Conservation (phyloP, 768 basidiomycete species). For the Boletus rubropictus region DNA sequence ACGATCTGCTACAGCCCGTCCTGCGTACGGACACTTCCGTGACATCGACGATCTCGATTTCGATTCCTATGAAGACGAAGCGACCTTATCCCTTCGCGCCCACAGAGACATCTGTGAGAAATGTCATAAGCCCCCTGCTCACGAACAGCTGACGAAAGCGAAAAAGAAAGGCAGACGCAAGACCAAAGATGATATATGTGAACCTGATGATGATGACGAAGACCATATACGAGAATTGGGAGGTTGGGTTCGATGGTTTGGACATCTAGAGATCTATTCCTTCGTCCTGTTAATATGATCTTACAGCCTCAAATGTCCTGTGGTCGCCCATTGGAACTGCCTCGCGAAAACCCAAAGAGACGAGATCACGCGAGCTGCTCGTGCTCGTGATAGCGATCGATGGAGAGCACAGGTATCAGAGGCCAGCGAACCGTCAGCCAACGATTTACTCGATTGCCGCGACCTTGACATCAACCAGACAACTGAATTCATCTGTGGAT, state of each 20-base stretch:
- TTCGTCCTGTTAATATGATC: slow-evolving; percentile 9
- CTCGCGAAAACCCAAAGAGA: slow-evolving; percentile 59
- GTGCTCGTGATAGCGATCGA: slow-evolving; percentile 42
- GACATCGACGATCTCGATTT: slow-evolving; percentile 36
- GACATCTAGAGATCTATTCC: slow-evolving; percentile 1
- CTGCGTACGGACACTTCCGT: slow-evolving; percentile 47
- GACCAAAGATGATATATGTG: slow-evolving; percentile 41
- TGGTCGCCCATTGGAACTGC: slow-evolving; percentile 74
- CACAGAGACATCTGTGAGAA: slow-evolving; percentile 70
- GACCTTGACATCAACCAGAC: slow-evolving; percentile 49
- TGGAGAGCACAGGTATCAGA: slow-evolving; percentile 31
- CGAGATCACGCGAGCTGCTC: slow-evolving; percentile 65
- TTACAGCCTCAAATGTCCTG: slow-evolving; percentile 67
- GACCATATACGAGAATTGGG: slow-evolving; percentile 50
- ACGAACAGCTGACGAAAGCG: slow-evolving; percentile 43
- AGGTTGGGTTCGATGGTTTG: slow-evolving; percentile 83
- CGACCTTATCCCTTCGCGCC: slow-evolving; percentile 45
- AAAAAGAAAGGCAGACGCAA: slow-evolving; percentile 39
- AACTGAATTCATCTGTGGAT: slow-evolving; percentile 74
- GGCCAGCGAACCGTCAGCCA: slow-evolving; percentile 13
- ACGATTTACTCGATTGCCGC: slow-evolving; percentile 40
- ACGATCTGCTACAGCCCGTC: slow-evolving; percentile 35
- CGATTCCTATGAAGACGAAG: slow-evolving; percentile 50
- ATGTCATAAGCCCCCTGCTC: slow-evolving; percentile 57
- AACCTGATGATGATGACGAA: slow-evolving; percentile 45